Base-by-base conservation (phyloP, 345 rosid species). In the Linum usitatissimum region DNA sequence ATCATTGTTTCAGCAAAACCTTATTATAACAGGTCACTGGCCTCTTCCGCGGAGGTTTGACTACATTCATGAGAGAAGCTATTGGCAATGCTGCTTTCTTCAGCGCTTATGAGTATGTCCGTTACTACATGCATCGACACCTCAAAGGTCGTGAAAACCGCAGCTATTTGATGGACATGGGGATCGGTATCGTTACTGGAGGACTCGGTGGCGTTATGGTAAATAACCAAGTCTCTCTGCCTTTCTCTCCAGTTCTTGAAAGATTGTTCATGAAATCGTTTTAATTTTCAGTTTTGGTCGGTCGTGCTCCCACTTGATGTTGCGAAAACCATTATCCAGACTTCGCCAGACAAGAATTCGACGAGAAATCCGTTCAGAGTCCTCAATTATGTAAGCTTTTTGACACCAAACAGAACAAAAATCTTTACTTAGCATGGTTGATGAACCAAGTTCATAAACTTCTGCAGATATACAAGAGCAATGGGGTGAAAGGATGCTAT, bases 121-220 rank as follows among this genome's bases (percentile, higher is more conserved):
- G 87, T 54, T 79, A 90, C 73, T 74, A 74, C 73, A 84, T 87
- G 84, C 89, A 83, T 73, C 74, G 72, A 34, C 76, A 67, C 51
- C 63, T 87, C 72, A 79, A 79, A 75, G 61, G 64, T 2, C 1
- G 28, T 62, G 63, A 71, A 66, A 66, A 77, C 63, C 80, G 67
- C 75, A 80, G 73, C 68, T 62, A 84, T 71, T 75, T 87, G 69
- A 70, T 80, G 82, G 95, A 84, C 77, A 80, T 83, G 84, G 96
- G 92, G 66, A 75, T 90, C 60, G 97, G 97, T 62, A 79, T 90
- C 42, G 42, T 83, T 63, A 84, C 78, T 31, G 97, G 99, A 68
- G 97, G 97, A 54, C 87, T 93, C 63, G 88, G 92, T 63, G 97
- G 99, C 64, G 81, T 93, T 53, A 96, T 96, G 70, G 99, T 93